Evolutionary conservation across 306 rosid genomes (phyloP).

Genomic region (Dalbergia cochinchinensis): DNA sequence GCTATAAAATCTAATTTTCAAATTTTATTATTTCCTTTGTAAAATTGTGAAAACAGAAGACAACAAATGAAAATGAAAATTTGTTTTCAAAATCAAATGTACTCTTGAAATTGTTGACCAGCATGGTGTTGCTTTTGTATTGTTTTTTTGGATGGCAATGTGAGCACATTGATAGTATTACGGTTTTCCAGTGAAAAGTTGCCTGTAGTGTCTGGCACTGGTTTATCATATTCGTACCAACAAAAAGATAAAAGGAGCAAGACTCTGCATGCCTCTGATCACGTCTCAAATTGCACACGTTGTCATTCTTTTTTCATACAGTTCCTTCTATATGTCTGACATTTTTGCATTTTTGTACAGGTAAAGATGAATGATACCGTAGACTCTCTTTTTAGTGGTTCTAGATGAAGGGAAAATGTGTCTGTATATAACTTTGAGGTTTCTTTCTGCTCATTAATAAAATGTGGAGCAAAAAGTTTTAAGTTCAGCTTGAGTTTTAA

Average conservation of each 20-base stretch:
- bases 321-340: slow-evolving; percentile 1
- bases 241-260: background rate
- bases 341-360: slow-evolving; percentile 20
- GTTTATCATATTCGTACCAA: background rate
- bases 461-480: background rate
- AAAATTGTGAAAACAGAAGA: no score
- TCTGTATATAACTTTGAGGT: background rate
- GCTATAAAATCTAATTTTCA: no score
- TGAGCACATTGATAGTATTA: background rate
- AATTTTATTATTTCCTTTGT: no score
- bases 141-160: slow-evolving; percentile 7
- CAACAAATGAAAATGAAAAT: no score
- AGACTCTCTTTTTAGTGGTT: background rate
- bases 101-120: slow-evolving; percentile 1
- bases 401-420: background rate
- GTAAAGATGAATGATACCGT: background rate
- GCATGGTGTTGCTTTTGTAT: background rate
- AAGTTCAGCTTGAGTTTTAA: no score
- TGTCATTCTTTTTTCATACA: slow-evolving; percentile 21
- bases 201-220: background rate
- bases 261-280: slow-evolving; percentile 19
- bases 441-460: background rate
- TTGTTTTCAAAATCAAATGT: no score
- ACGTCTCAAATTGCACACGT: background rate
- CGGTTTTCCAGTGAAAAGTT: background rate